Base-by-base conservation (phyloP, 108 stramenopile species). In the Mediolabrus comicus region DNA sequence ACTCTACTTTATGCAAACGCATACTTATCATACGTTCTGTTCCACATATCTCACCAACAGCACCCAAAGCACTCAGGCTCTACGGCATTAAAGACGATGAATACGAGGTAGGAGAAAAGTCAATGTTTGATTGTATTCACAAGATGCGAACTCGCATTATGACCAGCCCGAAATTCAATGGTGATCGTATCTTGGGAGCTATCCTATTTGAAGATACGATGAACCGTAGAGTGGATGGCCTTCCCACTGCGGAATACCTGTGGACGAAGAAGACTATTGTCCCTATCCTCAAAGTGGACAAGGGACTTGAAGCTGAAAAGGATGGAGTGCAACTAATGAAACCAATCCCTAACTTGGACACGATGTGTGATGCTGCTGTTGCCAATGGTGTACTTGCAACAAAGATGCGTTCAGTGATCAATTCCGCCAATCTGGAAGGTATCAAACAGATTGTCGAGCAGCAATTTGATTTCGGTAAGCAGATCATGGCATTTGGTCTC, bases 141-240 rank as follows among this genome's bases (percentile, higher is more conserved):
- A 80, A 80, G 56, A 94, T 94, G 88, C 73, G 92, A 26, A 75
- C 75, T 5, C 78, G 92, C 6, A 91, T 94, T 63, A 82, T 91
- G 28, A 88, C 85, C 6, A 74, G 73, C 33, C 84, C 81, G 26
- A 63, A 25, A 28, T 94, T 94, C 72, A 68, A 75, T 25, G 89
- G 87, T n/a, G 86, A 91, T 53, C 72, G 79, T 9, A 77, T 86
- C 2, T 26, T 71, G 6, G 89, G 87, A 7, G 87, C 88, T 28
- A 94, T 94, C 51, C 71, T 94, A 26, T 94, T 94, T 66, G 90
- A 94, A 55, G 82, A 94, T 49, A 94, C 92, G n/a, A 84, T 90
- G 83, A 77, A 91, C 30, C 86, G 92, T 9, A 55, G 69, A 19
- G 71, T 94, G 39, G 75, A 87, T 17, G 90, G 86, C 32, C 43